Evolutionary conservation across 306 rosid species (phyloP).

Genomic region (Prunus dulcis): DNA sequence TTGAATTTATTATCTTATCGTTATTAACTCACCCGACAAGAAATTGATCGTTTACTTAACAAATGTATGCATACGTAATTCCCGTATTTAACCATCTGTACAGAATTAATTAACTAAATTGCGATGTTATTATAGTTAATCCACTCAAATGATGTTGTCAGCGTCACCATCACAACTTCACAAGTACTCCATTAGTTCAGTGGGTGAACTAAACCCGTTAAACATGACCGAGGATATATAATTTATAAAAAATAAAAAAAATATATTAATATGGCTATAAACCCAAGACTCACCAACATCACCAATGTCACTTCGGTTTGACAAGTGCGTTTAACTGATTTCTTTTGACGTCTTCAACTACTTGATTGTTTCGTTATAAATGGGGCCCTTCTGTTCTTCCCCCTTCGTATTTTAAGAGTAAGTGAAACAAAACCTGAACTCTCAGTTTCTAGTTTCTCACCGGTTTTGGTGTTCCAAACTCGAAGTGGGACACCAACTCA

Average conservation of each 20-base stretch:
- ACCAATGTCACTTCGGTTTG: conserved; percentile 63
- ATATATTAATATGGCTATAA: not conserved
- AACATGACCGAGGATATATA: not conserved
- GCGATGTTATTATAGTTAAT: not conserved
- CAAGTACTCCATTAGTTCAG: conserved; percentile 16
- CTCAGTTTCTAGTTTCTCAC: conserved; percentile 3
- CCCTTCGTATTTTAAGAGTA: conserved; percentile 11
- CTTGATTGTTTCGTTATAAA: conserved; percentile 3
- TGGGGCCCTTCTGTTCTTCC: not conserved
- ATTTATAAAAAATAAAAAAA: not conserved
- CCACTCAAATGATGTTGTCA: not conserved
- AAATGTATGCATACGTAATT: not conserved
- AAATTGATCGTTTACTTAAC: not conserved
- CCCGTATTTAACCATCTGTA: not conserved
- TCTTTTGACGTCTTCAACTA: conserved; percentile 25
- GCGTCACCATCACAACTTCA: not conserved
- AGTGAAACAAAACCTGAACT: conserved; percentile 10
- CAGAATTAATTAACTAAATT: too few species aligned
- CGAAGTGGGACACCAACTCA: conserved; percentile 56
- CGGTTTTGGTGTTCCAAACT: conserved; percentile 42
- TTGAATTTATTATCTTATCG: not conserved
- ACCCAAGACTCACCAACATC: conserved; percentile 51
- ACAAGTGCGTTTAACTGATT: conserved; percentile 62
- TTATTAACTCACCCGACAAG: not conserved
- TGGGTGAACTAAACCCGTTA: conserved; percentile 85